These are phyloP conservation scores for Conticribra weissflogii DNA, from an alignment of 108 stramenopile species.

Conservation along the genomic window DNA sequence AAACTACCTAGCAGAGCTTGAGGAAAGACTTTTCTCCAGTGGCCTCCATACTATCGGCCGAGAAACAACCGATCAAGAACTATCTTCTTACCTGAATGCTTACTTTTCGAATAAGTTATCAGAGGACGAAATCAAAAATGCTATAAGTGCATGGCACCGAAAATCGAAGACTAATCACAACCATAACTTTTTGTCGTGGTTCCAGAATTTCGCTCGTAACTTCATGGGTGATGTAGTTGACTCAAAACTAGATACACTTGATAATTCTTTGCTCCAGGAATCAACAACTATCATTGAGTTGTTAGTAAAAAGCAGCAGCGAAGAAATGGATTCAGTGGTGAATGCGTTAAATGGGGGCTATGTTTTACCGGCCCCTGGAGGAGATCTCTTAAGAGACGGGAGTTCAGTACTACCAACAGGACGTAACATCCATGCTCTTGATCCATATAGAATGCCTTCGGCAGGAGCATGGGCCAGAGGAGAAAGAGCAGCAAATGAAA, in stretches of 20 bases:
- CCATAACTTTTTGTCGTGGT: constrained; percentile 25
- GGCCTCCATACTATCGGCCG: constrained; percentile 67
- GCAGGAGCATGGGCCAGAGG: constrained; percentile 81
- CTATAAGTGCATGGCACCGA: constrained; percentile 15
- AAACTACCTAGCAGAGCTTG: constrained; percentile 59
- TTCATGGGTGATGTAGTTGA: constrained; percentile 26
- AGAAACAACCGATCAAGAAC: constrained; percentile 58
- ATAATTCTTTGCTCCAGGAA: constrained; percentile 32
- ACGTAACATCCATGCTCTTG: constrained; percentile 85
- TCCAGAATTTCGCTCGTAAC: constrained; percentile 21
- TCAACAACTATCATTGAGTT: constrained; percentile 63
- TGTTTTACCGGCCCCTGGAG: constrained; percentile 73
- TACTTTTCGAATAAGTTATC: constrained; percentile 61
- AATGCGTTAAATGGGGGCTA: constrained; percentile 76
- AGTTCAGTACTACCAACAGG: constrained; percentile 82
- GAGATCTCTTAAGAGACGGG: constrained; percentile 80
- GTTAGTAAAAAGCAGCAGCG: constrained; percentile 62
- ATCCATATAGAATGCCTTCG: constrained; percentile 87
- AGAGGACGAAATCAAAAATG: constrained; percentile 43
- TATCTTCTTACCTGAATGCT: constrained; percentile 60
- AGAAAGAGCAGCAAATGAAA: constrained; percentile 69
- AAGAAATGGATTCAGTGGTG: constrained; percentile 72
- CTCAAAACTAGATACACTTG: background rate
- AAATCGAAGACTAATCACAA: background rate
- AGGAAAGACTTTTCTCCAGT: constrained; percentile 76